Evolutionary conservation across 345 rosid species (phyloP).

Genomic region (Corymbia maculata): DNA sequence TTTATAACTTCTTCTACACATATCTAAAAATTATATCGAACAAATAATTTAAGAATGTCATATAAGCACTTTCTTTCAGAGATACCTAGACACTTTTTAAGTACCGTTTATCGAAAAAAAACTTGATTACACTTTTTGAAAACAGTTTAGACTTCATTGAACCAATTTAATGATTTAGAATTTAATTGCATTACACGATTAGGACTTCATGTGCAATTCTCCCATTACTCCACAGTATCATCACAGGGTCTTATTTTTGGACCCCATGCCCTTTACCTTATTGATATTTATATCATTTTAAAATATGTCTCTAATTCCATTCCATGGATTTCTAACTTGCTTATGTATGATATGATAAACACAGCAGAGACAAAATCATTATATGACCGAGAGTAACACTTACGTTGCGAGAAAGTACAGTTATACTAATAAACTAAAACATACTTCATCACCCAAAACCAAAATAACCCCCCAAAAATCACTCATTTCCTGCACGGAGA

Average conservation of each 20-base stretch:
- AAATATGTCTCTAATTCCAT: background rate
- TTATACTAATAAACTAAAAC: background rate
- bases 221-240: background rate
- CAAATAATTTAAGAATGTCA: background rate
- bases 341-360: background rate
- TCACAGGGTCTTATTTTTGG: background rate
- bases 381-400: background rate
- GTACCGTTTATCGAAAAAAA: background rate
- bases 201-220: background rate
- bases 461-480: background rate
- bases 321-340: background rate
- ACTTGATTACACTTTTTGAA: background rate
- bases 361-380: background rate
- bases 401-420: background rate
- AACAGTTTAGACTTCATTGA: background rate
- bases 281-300: background rate
- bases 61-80: background rate
- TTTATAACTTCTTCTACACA: accelerated
- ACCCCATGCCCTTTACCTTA: background rate
- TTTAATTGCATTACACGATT: background rate
- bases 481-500: background rate
- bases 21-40: background rate
- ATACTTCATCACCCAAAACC: background rate
- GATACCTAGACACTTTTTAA: background rate
- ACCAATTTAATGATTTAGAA: background rate